Base-by-base conservation (phyloP, 2,329 filamentous ascomycete species). In the Beauveria australis region DNA sequence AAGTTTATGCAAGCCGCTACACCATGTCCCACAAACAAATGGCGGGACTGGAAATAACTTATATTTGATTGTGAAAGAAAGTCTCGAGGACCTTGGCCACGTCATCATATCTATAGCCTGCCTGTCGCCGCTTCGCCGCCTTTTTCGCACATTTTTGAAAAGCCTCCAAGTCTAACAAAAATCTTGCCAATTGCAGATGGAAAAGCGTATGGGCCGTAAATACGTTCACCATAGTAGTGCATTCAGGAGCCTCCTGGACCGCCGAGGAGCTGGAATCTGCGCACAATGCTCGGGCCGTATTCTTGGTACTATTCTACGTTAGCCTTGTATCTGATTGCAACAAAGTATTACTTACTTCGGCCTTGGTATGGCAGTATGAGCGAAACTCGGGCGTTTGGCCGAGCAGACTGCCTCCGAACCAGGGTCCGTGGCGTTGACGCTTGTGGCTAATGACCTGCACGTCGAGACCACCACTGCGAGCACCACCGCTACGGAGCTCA, bases 361-460 rank as follows among this genome's bases (percentile, higher is more conserved):
- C 86, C 80, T 94, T 94, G 61, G 90, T 99, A 77, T 99, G 95
- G 79, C 94, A 99, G 79, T 97, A 99, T 72, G 92, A 97, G 74
- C 91, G 86, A 82, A 99, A 99, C 76, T 99, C 95, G 5, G 95
- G 93, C 7, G 94, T 99, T 79, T 97, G 93, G 60, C 93, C 95
- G 63, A 99, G 81, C 76, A 99, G 81, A 78, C 91, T 96, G 68
- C 94, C 94, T 74, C 94, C 94, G 73, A 99, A 99, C 94, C 94
- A 99, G 37, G 94, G 94, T 19, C 94, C 94, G 73, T 99, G 93
- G 71, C 93, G 83, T 82, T 99, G 94, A 73, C 94, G 84, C 83
- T 96, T 97, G 81, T 99, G 94, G 52, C 92, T 91, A 67, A 99
- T 95, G 67, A 99, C 94, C 72, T 96, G 92, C 40, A 99, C 94